phyloP scores from a whole-genome alignment of 1,284 basidiomycete species.

The Marasmius tenuissimus region DNA sequence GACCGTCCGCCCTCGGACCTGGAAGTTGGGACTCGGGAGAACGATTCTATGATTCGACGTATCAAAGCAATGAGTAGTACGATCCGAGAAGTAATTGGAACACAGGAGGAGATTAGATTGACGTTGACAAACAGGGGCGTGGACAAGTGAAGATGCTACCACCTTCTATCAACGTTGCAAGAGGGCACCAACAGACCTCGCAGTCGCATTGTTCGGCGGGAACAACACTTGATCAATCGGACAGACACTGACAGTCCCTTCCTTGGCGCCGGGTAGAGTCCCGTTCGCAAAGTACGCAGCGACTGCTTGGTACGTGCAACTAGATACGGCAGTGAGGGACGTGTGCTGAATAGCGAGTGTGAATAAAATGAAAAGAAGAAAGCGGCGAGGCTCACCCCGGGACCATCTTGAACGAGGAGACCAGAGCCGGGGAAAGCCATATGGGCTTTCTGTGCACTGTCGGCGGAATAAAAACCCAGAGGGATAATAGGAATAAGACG shows the following conservation, averaged over 20 bases:
- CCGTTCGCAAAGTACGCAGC: slow-evolving; percentile 42
- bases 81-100: too few relatives aligned
- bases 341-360: slow-evolving; percentile 29
- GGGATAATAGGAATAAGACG: not conserved
- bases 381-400: slow-evolving; percentile 32
- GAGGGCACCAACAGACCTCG: too few relatives aligned
- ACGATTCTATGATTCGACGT: too few relatives aligned
- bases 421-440: slow-evolving; percentile 34
- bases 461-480: not conserved
- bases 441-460: slow-evolving; percentile 40
- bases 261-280: slow-evolving; percentile 30
- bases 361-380: not conserved
- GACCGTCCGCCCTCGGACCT: too few relatives aligned
- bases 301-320: slow-evolving; percentile 42
- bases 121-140: too few relatives aligned
- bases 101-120: too few relatives aligned
- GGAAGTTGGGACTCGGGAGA: too few relatives aligned
- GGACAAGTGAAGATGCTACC: too few relatives aligned
- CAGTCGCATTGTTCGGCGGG: not conserved
- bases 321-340: slow-evolving; percentile 39
- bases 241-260: slow-evolving; percentile 36
- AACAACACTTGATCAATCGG: slow-evolving; percentile 18
- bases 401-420: slow-evolving; percentile 40
- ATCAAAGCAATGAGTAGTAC: too few relatives aligned
- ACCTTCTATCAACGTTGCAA: too few relatives aligned